Evolutionary conservation across 2,329 filamentous ascomycete genomes (phyloP), one percentile per base, ranked within the genome.

Genomic region (Dichotomopilus funicola): DNA sequence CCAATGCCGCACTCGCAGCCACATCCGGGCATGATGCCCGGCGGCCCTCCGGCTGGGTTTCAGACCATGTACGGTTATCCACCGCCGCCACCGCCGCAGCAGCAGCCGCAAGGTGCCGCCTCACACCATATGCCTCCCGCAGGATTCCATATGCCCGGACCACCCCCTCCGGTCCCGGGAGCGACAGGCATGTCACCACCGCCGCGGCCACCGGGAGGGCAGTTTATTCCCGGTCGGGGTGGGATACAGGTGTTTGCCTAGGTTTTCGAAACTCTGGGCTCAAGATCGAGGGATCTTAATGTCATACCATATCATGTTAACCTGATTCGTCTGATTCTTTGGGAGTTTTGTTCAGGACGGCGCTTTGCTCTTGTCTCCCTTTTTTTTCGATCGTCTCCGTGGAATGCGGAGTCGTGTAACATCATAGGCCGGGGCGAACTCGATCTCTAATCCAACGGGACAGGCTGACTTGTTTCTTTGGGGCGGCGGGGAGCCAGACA

Each of bases 181-280:
- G 27, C 49, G 6, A 46, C 35, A 2, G 47, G 41, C 27, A 55
- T 55, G 51, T 42, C 54, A 10, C 49, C 51, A 19, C 55, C 48
- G 9, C 55, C 51, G 2, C 19, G 19, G 19, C 47, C 55, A 6
- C 49, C 52, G 5, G 52, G 56, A 34, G 55, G 55, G 3, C 55
- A 52, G 9, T 58, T 58, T 34, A 49, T 58, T 11, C 27, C 44
- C 11, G 56, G 36, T 4, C 33, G 33, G 3, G 49, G 35, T 6
- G 56, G 56, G 6, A 38, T 58, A 7, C 56, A 58, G 40, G 56
- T 58, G 44, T 58, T 58, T 49, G 44, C 52, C 31, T 40, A 57
- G 36, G 49, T 40, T 13, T 56, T 27, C 51, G 34, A 27, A 27
- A 27, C 19, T 27, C 19, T 27, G 19, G 19, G 19, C 19, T 27